These are phyloP conservation scores for Corinectria fuckeliana DNA, from an alignment of 2,329 filamentous ascomycete genomes.

Conservation along the genomic window DNA sequence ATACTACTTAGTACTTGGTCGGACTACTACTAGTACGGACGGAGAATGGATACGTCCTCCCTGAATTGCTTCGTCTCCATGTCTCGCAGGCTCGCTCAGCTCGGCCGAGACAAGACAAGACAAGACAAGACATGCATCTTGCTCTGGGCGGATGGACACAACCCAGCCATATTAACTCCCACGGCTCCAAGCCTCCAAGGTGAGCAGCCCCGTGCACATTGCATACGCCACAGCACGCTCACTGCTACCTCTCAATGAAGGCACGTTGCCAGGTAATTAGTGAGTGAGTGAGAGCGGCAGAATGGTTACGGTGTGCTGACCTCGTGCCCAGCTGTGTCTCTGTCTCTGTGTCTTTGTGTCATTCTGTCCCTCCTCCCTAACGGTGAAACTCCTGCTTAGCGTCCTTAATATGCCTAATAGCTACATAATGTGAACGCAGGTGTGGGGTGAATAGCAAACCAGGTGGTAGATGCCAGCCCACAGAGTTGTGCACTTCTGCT, in stretches of 20 bases:
- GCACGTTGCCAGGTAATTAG: not conserved
- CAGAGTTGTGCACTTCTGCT: not conserved
- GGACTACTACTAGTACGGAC: not conserved
- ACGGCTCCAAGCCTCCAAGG: not conserved
- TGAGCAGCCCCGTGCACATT: not conserved
- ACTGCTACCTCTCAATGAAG: not conserved
- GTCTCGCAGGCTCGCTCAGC: slow-evolving; percentile 10
- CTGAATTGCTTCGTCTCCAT: slow-evolving; percentile 12
- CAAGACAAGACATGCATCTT: slow-evolving; percentile 4
- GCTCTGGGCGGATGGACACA: slow-evolving; percentile 1
- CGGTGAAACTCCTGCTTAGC: slow-evolving; percentile 1
- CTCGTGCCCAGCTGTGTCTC: too few species aligned
- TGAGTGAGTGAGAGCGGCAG: too few species aligned
- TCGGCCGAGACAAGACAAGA: slow-evolving; percentile 23
- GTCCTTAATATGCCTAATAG: not conserved
- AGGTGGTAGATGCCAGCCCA: not conserved
- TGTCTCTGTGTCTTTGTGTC: not conserved
- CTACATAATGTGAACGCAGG: slow-evolving; percentile 9
- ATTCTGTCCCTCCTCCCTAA: not conserved
- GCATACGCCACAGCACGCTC: not conserved
- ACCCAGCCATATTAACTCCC: slow-evolving; percentile 2
- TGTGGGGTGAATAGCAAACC: not conserved
- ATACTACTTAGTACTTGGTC: too few species aligned
- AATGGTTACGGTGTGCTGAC: not conserved
- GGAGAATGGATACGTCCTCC: slow-evolving; percentile 9